Evolutionary conservation across 371 early-diverging fungal species (phyloP).

Genomic region (Apophysomyces variabilis): DNA sequence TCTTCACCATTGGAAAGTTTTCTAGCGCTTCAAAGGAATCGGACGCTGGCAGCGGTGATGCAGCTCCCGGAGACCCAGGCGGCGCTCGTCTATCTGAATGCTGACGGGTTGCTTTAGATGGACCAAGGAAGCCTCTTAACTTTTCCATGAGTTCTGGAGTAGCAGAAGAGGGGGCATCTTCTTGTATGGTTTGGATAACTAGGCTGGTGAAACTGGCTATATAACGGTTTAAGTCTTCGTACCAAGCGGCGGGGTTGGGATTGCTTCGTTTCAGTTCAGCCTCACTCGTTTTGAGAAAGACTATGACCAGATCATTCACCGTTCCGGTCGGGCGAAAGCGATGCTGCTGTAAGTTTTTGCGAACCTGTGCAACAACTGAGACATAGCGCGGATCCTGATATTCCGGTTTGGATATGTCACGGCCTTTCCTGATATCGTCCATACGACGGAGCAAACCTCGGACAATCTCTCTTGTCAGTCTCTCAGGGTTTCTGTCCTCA

Average conservation of each 20-base stretch:
- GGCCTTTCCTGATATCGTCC: conserved; percentile 40
- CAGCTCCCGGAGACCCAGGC: background rate
- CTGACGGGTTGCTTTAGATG: conserved; percentile 11
- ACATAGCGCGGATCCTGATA: conserved; percentile 38
- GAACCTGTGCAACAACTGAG: conserved; percentile 25
- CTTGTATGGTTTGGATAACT: conserved; percentile 32
- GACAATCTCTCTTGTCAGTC: conserved; percentile 38
- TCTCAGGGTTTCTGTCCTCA: conserved; percentile 34
- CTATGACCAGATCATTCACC: conserved; percentile 42
- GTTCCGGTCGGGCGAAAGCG: conserved; percentile 37
- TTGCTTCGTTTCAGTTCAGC: conserved; percentile 38
- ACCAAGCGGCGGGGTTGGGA: conserved; percentile 44
- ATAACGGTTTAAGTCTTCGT: conserved; percentile 38
- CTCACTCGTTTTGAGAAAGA: conserved; percentile 39
- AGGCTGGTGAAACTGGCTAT: conserved; percentile 38
- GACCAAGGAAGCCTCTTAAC: background rate
- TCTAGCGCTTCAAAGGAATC: conserved; percentile 17
- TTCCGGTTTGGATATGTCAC: conserved; percentile 33
- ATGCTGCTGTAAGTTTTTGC: conserved; percentile 37
- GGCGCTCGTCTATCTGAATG: conserved; percentile 10
- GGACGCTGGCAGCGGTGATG: background rate
- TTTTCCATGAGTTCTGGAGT: conserved; percentile 37
- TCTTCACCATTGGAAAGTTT: conserved; percentile 31
- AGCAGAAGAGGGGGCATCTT: conserved; percentile 41
- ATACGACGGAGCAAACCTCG: conserved; percentile 35